Evolutionary conservation across 768 basidiomycete genomes (phyloP).

Genomic region (Pholiota microspora): DNA sequence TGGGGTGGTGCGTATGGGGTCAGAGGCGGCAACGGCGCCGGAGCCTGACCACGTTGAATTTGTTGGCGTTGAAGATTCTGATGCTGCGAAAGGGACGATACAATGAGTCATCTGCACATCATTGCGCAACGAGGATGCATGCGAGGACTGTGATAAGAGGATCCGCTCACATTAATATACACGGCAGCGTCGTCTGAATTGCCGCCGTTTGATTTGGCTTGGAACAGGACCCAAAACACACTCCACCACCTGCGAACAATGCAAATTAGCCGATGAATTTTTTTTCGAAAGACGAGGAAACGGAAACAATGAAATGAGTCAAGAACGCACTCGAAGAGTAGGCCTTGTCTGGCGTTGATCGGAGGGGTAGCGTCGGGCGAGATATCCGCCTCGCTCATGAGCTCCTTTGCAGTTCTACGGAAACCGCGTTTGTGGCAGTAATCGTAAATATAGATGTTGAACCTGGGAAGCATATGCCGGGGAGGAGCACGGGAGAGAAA

Average conservation of each 20-base stretch:
- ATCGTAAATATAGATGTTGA: conserved; percentile 87
- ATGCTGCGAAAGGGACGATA: conserved; percentile 20
- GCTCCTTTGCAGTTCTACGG: conserved; percentile 66
- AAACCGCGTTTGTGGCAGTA: conserved; percentile 83
- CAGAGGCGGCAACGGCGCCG: neutral
- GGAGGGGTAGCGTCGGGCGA: conserved; percentile 63
- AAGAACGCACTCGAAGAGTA: conserved; percentile 73
- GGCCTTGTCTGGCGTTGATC: conserved; percentile 80
- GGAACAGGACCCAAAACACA: conserved; percentile 85
- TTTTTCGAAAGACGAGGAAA: conserved; percentile 11
- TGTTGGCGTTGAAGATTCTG: conserved; percentile 29
- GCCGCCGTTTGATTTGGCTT: conserved; percentile 67
- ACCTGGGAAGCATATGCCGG: conserved; percentile 43
- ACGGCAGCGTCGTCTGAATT: conserved; percentile 71
- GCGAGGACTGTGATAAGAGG: conserved; percentile 15
- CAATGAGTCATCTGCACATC: conserved; percentile 1
- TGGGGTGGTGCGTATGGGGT: conserved; percentile 13
- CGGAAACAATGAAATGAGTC: conserved; percentile 12
- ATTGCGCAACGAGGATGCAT: conserved; percentile 9
- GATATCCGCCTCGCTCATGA: conserved; percentile 66
- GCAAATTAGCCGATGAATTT: conserved; percentile 6
- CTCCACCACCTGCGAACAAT: conserved; percentile 76
- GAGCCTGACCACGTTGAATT: conserved; percentile 3
- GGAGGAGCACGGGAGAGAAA: conserved; percentile 1
- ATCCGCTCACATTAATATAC: conserved; percentile 61